Conservation (phyloP, 768 basidiomycete genomes). For the Paxillus rubicundulus region DNA sequence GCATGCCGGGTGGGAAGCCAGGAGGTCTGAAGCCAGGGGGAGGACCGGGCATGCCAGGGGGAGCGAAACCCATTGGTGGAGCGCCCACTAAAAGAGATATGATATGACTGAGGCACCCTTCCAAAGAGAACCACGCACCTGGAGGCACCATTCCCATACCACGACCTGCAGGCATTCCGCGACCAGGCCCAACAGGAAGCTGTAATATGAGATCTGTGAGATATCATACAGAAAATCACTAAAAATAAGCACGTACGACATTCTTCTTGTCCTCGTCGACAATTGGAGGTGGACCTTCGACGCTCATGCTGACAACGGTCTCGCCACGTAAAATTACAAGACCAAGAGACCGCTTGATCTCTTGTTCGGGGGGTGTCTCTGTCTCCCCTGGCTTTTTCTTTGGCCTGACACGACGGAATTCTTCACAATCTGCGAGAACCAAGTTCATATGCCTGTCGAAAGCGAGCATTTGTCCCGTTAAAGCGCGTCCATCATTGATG, state of each 20-base stretch:
- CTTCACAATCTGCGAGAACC: constrained; percentile 96
- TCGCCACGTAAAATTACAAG: constrained; percentile 96
- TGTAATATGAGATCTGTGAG: constrained; percentile 33
- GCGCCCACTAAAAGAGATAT: constrained; percentile 47
- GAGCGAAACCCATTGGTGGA: constrained; percentile 52
- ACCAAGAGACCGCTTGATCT: constrained; percentile 96
- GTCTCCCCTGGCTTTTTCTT: constrained; percentile 86
- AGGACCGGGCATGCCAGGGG: constrained; percentile 81
- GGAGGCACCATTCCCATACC: constrained; percentile 96
- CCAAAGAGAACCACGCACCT: constrained; percentile 44
- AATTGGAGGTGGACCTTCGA: constrained; percentile 93
- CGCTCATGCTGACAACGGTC: constrained; percentile 90
- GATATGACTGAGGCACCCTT: constrained; percentile 13
- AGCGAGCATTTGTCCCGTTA: constrained; percentile 98
- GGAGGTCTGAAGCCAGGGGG: constrained; percentile 85
- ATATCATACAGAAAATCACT: constrained; percentile 1
- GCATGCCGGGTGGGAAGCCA: constrained; percentile 79
- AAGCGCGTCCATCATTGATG: constrained; percentile 92
- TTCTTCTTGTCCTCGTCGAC: constrained; percentile 89
- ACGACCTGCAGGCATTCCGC: constrained; percentile 93
- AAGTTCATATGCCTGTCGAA: constrained; percentile 99
- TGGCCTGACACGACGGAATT: constrained; percentile 87
- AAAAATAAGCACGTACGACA: constrained; percentile 46
- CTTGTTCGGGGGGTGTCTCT: constrained; percentile 76
- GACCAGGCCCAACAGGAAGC: constrained; percentile 87